phyloP scores from a whole-genome alignment of 164 flowering plant genomes.

The Macadamia integrifolia region DNA sequence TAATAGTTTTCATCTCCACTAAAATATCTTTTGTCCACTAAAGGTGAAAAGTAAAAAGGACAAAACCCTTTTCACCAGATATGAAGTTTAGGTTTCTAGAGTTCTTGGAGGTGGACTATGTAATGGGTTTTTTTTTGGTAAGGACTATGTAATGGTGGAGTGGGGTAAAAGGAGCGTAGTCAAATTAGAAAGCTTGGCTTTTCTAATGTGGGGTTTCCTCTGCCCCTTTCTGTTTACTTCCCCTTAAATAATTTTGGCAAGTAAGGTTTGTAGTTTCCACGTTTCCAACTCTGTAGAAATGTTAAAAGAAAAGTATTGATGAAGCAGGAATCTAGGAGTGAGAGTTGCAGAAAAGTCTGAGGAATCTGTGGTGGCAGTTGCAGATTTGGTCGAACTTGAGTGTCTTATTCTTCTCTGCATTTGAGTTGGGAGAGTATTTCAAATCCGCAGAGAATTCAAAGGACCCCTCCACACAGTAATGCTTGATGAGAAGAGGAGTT shows the following conservation, averaged over 20 bases:
- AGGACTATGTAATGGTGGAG: not conserved
- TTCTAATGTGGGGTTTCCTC: no score
- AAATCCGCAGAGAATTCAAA: not conserved
- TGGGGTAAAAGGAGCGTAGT: not conserved
- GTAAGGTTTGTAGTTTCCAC: conserved; percentile 4
- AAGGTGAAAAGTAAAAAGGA: conserved; percentile 26
- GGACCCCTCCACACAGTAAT: not conserved
- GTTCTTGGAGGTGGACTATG: not conserved
- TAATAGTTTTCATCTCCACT: conserved; percentile 3
- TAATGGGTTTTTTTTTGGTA: no score
- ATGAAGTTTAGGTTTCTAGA: conserved; percentile 10
- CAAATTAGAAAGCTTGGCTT: no score
- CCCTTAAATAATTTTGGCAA: not conserved
- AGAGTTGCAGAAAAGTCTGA: conserved; percentile 15
- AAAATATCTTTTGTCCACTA: conserved; percentile 27
- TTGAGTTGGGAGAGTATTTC: no score
- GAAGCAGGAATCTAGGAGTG: conserved; percentile 16
- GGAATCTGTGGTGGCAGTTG: conserved; percentile 18
- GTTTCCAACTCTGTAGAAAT: conserved; percentile 4
- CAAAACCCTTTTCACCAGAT: conserved; percentile 13
- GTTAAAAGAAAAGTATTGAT: conserved; percentile 4
- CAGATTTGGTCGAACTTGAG: conserved; percentile 14
- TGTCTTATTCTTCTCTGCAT: not conserved
- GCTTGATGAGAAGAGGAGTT: no score
- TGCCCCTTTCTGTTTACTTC: no score